Base-by-base conservation (phyloP, 2,329 filamentous ascomycete genomes). In the Albifimbria verrucaria region DNA sequence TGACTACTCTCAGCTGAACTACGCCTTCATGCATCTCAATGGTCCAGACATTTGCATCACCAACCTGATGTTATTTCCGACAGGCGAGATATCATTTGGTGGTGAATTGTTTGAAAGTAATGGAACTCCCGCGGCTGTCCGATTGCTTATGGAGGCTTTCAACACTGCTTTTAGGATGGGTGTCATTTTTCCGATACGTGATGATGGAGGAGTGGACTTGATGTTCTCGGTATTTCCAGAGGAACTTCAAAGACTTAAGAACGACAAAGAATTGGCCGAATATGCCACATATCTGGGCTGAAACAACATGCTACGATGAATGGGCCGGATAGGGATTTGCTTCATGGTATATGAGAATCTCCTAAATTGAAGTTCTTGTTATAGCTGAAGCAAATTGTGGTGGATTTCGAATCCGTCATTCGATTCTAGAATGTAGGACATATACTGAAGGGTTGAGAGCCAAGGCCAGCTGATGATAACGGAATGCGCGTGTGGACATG, bases 11-110 rank as follows among this genome's bases (percentile, higher is more conserved):
- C 55, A 55, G 39, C 55, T 61, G 36, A 56, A 57, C 11, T 60
- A 57, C 3, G 62, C 65, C 7, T 61, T 59, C 52, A 64, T 63
- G 60, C 58, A 59, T 3, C 59, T 66, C 0, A 58, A 65, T 20
- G 59, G 62, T 32, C 62, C 64, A 59, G 50, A 66, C 48, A 52
- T 62, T 41, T 61, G 68, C 57, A 61, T 68, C 9, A 62, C 63
- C 6, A 68, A 67, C 46, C 58, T 69, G 56, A 61, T 69, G 55
- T 50, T 68, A 10, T 59, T 67, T 43, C 64, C 58, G 23, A 54
- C 56, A n/a, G 55, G 54, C 24, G 62, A 67, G 21, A 57, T 68
- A 24, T 52, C 50, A 5, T 68, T 69, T 45, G 67, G 67, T 1
- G 58, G 55, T n/a, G 18, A 54, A 4, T 48, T 39, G 5, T 39